Conservation (phyloP, 306 rosid species). For the Gastrolobium villosum region DNA sequence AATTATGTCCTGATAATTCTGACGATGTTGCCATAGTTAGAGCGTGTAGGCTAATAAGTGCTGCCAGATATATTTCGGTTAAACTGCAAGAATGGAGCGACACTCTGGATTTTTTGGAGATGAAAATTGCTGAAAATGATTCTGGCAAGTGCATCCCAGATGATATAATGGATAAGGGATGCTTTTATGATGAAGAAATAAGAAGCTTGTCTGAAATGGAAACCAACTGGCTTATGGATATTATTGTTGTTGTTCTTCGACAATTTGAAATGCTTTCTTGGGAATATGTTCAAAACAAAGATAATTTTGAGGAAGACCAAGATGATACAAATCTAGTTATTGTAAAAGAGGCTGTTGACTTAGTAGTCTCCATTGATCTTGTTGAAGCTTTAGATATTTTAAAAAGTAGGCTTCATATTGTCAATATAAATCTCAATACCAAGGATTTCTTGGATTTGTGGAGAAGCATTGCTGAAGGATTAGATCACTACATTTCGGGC, state of each 20-base stretch:
- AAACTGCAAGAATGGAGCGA: slow-evolving; percentile 79
- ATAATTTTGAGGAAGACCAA: slow-evolving; percentile 51
- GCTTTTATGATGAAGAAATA: slow-evolving; percentile 72
- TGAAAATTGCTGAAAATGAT: slow-evolving; percentile 70
- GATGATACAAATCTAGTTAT: slow-evolving; percentile 39
- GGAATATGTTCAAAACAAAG: slow-evolving; percentile 63
- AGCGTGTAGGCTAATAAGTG: slow-evolving; percentile 66
- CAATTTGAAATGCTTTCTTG: slow-evolving; percentile 70
- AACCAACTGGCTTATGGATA: slow-evolving; percentile 79
- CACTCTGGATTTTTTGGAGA: slow-evolving; percentile 71
- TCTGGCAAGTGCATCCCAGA: slow-evolving; percentile 49
- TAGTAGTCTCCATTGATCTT: slow-evolving; percentile 58
- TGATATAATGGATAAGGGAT: slow-evolving; percentile 39
- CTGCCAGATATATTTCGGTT: slow-evolving; percentile 67
- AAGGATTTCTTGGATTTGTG: slow-evolving; percentile 77
- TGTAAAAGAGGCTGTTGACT: slow-evolving; percentile 49
- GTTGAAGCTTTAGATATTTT: slow-evolving; percentile 65
- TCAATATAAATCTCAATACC: slow-evolving; percentile 59
- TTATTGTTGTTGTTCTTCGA: slow-evolving; percentile 68
- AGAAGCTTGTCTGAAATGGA: slow-evolving; percentile 72
- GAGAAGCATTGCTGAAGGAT: slow-evolving; percentile 81
- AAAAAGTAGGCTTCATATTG: slow-evolving; percentile 57
- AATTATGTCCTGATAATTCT: slow-evolving; percentile 49
- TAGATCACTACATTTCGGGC: slow-evolving; percentile 71
- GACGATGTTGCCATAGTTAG: slow-evolving; percentile 55